Conservation (phyloP, 345 rosid species). For the Erysimum cheiranthoides region DNA sequence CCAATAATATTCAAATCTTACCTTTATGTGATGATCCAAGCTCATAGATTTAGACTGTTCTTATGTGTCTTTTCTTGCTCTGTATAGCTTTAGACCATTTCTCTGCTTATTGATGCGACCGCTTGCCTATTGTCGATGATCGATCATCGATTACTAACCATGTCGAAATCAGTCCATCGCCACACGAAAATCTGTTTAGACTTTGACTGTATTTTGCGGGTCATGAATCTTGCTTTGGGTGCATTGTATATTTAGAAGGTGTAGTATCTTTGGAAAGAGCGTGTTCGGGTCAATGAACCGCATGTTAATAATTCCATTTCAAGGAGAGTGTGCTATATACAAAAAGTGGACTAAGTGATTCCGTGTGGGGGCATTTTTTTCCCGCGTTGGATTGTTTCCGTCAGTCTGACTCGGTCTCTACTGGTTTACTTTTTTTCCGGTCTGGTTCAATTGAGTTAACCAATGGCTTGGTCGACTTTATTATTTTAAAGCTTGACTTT, state of each 20-base stretch:
- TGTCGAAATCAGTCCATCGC: neutral
- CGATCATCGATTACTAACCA: neutral
- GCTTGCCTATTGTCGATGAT: too few relatives aligned
- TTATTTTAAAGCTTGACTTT: too few relatives aligned
- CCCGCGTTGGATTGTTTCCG: conserved; percentile 37
- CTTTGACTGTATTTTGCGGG: neutral
- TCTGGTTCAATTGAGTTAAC: conserved; percentile 3
- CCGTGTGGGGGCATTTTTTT: conserved; percentile 26
- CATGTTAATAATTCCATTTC: neutral
- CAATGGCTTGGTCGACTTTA: neutral
- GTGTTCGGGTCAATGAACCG: conserved; percentile 1
- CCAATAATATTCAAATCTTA: neutral
- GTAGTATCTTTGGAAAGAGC: neutral
- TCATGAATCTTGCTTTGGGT: conserved; percentile 6
- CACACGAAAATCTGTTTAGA: neutral
- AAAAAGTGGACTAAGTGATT: conserved; percentile 21
- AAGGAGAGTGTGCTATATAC: conserved; percentile 30
- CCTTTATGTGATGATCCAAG: conserved; percentile 12
- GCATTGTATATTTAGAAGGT: conserved; percentile 12
- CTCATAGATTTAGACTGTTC: neutral
- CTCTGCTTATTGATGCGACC: neutral
- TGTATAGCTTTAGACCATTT: neutral
- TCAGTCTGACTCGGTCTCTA: conserved; percentile 16
- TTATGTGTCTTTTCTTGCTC: neutral
- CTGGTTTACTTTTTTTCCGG: conserved; percentile 17